phyloP scores from a whole-genome alignment of 208 protist species.

The Acanthamoeba royreba region DNA sequence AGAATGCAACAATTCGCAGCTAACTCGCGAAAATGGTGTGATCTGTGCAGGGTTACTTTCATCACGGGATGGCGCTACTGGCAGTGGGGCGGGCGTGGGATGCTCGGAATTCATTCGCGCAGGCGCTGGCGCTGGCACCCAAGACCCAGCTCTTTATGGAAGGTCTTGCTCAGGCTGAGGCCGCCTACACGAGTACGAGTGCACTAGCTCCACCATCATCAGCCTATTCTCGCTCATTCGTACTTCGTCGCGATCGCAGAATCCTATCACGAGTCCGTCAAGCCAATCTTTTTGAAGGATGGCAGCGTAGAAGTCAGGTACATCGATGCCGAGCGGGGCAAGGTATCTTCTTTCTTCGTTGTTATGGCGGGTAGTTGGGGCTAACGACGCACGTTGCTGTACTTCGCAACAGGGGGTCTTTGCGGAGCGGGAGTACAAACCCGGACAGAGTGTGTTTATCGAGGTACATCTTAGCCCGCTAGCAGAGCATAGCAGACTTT shows the following conservation, averaged over 20 bases:
- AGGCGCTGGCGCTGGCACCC: not conserved
- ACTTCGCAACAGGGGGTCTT: not conserved
- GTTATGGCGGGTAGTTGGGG: not conserved
- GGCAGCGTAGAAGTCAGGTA: conserved; percentile 9
- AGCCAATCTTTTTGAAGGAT: not conserved
- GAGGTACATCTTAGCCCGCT: not conserved
- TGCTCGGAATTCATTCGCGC: not conserved
- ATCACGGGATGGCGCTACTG: not conserved
- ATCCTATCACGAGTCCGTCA: not conserved
- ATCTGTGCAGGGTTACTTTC: not conserved
- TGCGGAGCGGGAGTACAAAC: not conserved
- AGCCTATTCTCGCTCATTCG: not conserved
- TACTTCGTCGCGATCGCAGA: not conserved
- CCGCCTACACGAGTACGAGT: conserved; percentile 1
- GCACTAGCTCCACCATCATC: not conserved
- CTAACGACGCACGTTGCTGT: not conserved
- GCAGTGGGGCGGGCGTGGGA: not conserved
- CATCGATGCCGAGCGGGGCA: not conserved
- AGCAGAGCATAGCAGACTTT: not conserved
- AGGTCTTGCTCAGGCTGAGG: not conserved
- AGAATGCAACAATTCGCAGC: too few relatives aligned
- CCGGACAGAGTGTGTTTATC: not conserved
- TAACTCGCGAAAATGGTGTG: too few relatives aligned
- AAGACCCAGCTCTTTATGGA: not conserved
- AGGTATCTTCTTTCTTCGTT: not conserved